Percentiles rank a stretch among this genome's conserved stretches.
phyloP scores from a whole-genome alignment of 306 rosid genomes.

The Fagus crenata region DNA sequence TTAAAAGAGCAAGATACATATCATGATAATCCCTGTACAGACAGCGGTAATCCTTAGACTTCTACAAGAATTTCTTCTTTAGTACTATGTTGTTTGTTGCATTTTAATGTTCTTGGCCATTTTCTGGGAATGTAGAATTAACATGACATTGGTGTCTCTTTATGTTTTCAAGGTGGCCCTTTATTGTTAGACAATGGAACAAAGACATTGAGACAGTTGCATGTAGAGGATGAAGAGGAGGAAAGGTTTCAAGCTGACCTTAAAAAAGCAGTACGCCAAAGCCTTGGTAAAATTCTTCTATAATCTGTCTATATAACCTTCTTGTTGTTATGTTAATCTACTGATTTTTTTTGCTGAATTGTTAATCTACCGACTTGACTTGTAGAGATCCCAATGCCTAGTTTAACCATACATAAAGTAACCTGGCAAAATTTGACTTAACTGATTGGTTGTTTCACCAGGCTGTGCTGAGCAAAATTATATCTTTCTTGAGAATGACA shows the following conservation, averaged over 20 bases:
- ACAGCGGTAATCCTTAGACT: constrained; percentile 49
- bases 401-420: neutral
- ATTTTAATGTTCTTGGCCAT: neutral
- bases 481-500: neutral
- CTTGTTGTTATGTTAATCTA: constrained; percentile 7
- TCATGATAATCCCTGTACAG: constrained; percentile 39
- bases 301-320: neutral
- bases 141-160: constrained; percentile 23
- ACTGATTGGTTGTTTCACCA: neutral
- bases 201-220: constrained; percentile 49
- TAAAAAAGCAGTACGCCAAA: constrained; percentile 79
- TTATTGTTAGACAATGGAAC: constrained; percentile 49
- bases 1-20: constrained; percentile 43
- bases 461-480: neutral
- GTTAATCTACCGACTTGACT: too few species aligned
- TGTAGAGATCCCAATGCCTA: too few species aligned
- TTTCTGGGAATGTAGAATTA: constrained; percentile 25
- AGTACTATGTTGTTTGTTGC: constrained; percentile 10
- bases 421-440: neutral
- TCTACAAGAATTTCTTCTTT: constrained; percentile 14
- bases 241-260: constrained; percentile 95
- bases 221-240: constrained; percentile 74
- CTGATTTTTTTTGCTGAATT: neutral
- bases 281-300: constrained; percentile 67
- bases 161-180: constrained; percentile 35